A percentile compares a stretch with the other conserved stretches of the same genome.
Evolutionary conservation across 768 basidiomycete genomes (phyloP).

Genomic region (Xerocomus brunneocitrinus): DNA sequence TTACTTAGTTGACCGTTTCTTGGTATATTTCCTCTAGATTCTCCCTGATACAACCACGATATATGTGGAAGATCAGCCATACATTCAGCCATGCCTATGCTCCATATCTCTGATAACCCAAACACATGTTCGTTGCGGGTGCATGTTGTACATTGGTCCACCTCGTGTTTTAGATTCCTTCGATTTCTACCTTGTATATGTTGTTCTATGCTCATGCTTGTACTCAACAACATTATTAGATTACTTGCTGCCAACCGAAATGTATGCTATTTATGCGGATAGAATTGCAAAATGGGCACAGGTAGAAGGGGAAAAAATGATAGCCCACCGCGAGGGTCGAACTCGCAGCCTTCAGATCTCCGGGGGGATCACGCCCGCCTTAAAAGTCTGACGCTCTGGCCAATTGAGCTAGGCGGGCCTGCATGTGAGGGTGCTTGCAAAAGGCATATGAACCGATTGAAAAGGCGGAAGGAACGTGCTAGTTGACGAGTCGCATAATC

Average conservation of each 20-base stretch:
- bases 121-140: conserved; percentile 7
- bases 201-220: conserved; percentile 12
- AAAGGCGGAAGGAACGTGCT: background rate
- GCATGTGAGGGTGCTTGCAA: background rate
- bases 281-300: no score
- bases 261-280: conserved; percentile 8
- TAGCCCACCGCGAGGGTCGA: conserved; percentile 84
- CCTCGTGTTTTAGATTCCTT: conserved; percentile 5
- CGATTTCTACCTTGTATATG: conserved; percentile 15
- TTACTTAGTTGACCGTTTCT: conserved; percentile 24
- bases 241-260: conserved; percentile 12
- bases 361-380: conserved; percentile 22
- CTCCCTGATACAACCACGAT: conserved; percentile 19
- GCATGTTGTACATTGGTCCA: conserved; percentile 8
- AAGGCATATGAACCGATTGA: background rate
- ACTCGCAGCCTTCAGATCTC: conserved; percentile 79
- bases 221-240: conserved; percentile 19
- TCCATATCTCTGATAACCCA: conserved; percentile 5
- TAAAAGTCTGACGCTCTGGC: conserved; percentile 59
- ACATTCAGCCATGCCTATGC: conserved; percentile 15
- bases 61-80: conserved; percentile 18
- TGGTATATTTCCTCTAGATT: conserved; percentile 26
- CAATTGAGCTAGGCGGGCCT: conserved; percentile 59
- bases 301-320: conserved; percentile 2
- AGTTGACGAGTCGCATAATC: background rate